Conservation (phyloP, 2,329 filamentous ascomycete species). For the Fusarium subtropicale region DNA sequence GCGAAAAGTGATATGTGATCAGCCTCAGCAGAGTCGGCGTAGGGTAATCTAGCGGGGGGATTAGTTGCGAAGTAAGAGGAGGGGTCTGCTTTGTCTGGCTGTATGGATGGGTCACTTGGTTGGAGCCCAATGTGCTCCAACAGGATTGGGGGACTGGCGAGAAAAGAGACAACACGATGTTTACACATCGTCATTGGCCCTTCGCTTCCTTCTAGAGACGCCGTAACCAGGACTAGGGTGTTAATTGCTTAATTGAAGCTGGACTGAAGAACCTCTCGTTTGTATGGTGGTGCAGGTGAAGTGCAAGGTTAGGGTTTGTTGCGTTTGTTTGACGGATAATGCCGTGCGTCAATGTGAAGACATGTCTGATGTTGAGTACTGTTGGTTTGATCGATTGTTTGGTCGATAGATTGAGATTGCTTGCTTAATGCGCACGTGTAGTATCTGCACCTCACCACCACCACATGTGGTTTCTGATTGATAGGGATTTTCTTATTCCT, state of each 20-base stretch:
- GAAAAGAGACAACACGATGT: conserved; percentile 37
- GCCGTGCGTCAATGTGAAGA: conserved; percentile 28
- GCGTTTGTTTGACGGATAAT: conserved; percentile 13
- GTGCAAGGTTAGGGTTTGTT: conserved; percentile 8
- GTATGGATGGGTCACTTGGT: conserved; percentile 17
- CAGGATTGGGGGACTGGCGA: conserved; percentile 22
- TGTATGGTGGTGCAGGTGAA: conserved; percentile 12
- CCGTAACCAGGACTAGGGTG: conserved; percentile 17
- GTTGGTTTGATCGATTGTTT: conserved; percentile 21
- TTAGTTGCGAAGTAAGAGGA: conserved; percentile 19
- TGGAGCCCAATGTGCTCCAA: conserved; percentile 11
- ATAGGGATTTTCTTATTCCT: not conserved
- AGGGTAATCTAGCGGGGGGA: conserved; percentile 20
- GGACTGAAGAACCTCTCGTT: conserved; percentile 7
- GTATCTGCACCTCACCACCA: conserved; percentile 19
- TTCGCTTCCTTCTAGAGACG: conserved; percentile 5
- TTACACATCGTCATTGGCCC: conserved; percentile 20
- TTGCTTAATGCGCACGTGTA: conserved; percentile 30
- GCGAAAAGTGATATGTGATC: conserved; percentile 37
- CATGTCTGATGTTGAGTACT: conserved; percentile 21
- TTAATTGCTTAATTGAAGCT: conserved; percentile 14
- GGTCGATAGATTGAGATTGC: conserved; percentile 22
- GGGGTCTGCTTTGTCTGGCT: conserved; percentile 6
- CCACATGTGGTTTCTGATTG: conserved; percentile 7
- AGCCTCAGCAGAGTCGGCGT: conserved; percentile 12